Conservation (phyloP, 768 basidiomycete genomes). For the Mycena maculata region DNA sequence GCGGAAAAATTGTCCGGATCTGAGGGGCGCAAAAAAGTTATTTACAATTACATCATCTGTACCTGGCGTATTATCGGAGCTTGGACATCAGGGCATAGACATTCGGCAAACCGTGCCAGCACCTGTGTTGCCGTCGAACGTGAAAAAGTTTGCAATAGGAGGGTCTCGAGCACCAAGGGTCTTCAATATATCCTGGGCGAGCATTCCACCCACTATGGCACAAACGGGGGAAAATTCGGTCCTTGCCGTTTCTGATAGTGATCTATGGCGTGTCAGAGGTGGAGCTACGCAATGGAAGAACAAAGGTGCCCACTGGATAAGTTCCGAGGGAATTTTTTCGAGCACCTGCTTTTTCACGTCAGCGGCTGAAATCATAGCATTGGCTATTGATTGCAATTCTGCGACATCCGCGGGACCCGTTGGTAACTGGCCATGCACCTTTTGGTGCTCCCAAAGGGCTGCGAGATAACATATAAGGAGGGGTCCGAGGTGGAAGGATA, state of each 20-base stretch:
- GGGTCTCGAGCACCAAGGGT: slow-evolving; percentile 90
- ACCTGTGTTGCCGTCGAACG: slow-evolving; percentile 87
- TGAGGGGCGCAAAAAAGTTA: background rate
- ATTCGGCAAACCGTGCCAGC: slow-evolving; percentile 74
- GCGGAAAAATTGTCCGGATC: background rate
- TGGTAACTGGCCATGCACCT: slow-evolving; percentile 69
- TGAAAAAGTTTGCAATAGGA: slow-evolving; percentile 92
- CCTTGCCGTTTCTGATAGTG: slow-evolving; percentile 73
- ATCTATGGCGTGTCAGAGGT: slow-evolving; percentile 54
- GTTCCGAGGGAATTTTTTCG: slow-evolving; percentile 62
- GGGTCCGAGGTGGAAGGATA: slow-evolving; percentile 7
- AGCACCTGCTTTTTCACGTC: slow-evolving; percentile 80
- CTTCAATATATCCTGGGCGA: slow-evolving; percentile 95
- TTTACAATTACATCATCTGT: slow-evolving; percentile 18
- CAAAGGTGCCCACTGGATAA: slow-evolving; percentile 67
- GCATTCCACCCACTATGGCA: slow-evolving; percentile 93
- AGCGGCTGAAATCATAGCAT: slow-evolving; percentile 67
- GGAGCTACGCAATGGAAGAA: slow-evolving; percentile 21
- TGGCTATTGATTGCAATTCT: slow-evolving; percentile 75
- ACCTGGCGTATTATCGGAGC: slow-evolving; percentile 32
- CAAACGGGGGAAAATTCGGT: slow-evolving; percentile 94
- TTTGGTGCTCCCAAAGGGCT: slow-evolving; percentile 91
- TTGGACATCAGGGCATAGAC: slow-evolving; percentile 54
- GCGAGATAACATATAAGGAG: slow-evolving; percentile 2
- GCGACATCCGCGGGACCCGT: slow-evolving; percentile 55